phyloP scores from a whole-genome alignment of 176 grass and related monocot species.

The Musa acuminata region DNA sequence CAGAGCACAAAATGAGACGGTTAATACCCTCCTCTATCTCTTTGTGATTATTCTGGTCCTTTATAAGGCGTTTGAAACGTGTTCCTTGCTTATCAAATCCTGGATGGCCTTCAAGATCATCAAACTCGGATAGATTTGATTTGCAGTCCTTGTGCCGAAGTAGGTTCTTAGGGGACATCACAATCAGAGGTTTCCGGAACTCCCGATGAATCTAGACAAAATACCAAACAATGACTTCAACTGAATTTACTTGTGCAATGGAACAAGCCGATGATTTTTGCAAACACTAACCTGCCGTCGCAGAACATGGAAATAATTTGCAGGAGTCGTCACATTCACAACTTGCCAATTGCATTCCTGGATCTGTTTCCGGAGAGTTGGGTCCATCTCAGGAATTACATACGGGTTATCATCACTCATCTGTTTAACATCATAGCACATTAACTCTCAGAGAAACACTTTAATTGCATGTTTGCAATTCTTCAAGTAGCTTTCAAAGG shows the following conservation, averaged over 20 bases:
- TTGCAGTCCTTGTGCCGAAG: constrained; percentile 94
- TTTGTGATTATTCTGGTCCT: constrained; percentile 71
- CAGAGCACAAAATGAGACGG: constrained; percentile 86
- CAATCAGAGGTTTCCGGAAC: constrained; percentile 78
- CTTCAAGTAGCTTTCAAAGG: neutral
- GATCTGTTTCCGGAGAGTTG: constrained; percentile 88
- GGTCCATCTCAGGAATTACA: constrained; percentile 90
- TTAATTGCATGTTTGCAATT: neutral
- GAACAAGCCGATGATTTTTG: neutral
- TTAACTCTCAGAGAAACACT: neutral
- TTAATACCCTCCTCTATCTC: constrained; percentile 66
- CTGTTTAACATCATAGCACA: constrained; percentile 21
- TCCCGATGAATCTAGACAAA: constrained; percentile 65
- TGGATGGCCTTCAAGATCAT: constrained; percentile 81
- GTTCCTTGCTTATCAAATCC: constrained; percentile 71
- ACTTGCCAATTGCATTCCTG: constrained; percentile 98
- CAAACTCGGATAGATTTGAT: constrained; percentile 88
- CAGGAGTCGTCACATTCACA: constrained; percentile 93
- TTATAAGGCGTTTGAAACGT: constrained; percentile 85
- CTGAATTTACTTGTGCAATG: neutral
- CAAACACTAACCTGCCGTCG: constrained; percentile 61
- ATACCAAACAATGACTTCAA: neutral
- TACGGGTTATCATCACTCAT: constrained; percentile 98
- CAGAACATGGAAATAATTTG: constrained; percentile 93
- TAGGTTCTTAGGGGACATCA: constrained; percentile 76